These are phyloP conservation scores for Yamadazyma songkhlaensis DNA, from an alignment of 1,139 yeast genomes.

Conservation along the genomic window DNA sequence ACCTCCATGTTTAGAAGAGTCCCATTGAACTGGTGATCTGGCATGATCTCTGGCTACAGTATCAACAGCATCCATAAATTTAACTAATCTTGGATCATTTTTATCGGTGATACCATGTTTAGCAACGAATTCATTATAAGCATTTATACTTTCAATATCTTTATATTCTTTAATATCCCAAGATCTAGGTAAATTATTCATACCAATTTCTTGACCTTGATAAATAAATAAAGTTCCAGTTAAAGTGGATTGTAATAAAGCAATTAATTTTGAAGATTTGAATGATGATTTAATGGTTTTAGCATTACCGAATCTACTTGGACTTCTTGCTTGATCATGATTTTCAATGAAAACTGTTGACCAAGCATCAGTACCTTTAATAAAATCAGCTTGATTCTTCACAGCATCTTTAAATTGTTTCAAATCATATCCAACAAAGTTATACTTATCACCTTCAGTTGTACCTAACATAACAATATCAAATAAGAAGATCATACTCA, in stretches of 20 bases:
- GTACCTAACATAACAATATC: constrained; percentile 46
- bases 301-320: constrained; percentile 45
- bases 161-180: constrained; percentile 52
- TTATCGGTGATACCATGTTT: constrained; percentile 17
- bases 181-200: constrained; percentile 41
- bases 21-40: constrained; percentile 63
- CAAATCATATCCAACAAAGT: constrained; percentile 34
- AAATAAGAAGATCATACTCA: constrained; percentile 54
- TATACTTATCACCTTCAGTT: constrained; percentile 32
- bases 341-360: constrained; percentile 54
- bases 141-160: constrained; percentile 49
- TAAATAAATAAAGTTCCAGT: constrained; percentile 58
- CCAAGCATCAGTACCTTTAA: constrained; percentile 56
- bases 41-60: constrained; percentile 52
- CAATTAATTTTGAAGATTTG: constrained; percentile 46
- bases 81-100: constrained; percentile 17
- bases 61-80: constrained; percentile 31
- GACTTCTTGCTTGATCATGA: constrained; percentile 57
- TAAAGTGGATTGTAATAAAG: constrained; percentile 44
- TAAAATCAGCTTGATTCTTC: constrained; percentile 26
- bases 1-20: constrained; percentile 41
- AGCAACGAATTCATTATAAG: constrained; percentile 26
- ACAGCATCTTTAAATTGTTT: constrained; percentile 45
- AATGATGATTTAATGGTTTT: constrained; percentile 22
- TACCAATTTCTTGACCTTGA: constrained; percentile 63